Base-by-base conservation (phyloP, 2,329 filamentous ascomycete species). In the Neobulgaria alba region DNA sequence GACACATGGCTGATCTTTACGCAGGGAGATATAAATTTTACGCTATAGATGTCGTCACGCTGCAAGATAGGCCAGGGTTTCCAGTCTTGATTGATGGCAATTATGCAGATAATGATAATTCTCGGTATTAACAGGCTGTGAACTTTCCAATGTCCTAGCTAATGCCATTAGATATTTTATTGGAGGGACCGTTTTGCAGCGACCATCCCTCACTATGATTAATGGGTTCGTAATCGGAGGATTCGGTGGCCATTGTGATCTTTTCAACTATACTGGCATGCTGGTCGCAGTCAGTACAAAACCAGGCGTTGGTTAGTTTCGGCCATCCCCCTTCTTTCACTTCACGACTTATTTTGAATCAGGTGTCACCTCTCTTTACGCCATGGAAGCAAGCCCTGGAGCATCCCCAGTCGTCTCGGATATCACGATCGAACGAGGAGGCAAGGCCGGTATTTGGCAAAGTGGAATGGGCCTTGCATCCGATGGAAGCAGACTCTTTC, bases 191-290 rank as follows among this genome's bases (percentile, higher is more conserved):
- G 59, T 69, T 18, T 57, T 69, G 34, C 68, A 72, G 51, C 57
- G 66, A 14, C 63, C 66, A 1, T 60, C 63, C 23, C 46, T 70
- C 14, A 51, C 61, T 9, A 48, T 64, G 20, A 53, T 67, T 4
- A 64, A 66, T 21, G 61, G 62, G 17, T 56, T 63, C 17, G 59
- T 71, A 3, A 64, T 69, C 36, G 67, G 62, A 10, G 67, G 60
- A 2, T 71, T 72, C 45, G 68, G 67, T 10, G 67, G 66, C 5
- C 62, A 70, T 41, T 71, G 68, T 42, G 68, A 69, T 47, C 54
- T 63, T 2, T 71, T 64, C 54, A 71, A 71, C 41, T 69, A 60
- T 39, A 62, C 60, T 5, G 59, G 60, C 8, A 57, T 59, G 47
- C 36, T 61, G 3, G 48, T 60, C 12, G 47, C 56, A 3, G 50